Evolutionary conservation across 1,139 yeast genomes (phyloP).

Genomic region (Barnettozyma hawaiiensis): DNA sequence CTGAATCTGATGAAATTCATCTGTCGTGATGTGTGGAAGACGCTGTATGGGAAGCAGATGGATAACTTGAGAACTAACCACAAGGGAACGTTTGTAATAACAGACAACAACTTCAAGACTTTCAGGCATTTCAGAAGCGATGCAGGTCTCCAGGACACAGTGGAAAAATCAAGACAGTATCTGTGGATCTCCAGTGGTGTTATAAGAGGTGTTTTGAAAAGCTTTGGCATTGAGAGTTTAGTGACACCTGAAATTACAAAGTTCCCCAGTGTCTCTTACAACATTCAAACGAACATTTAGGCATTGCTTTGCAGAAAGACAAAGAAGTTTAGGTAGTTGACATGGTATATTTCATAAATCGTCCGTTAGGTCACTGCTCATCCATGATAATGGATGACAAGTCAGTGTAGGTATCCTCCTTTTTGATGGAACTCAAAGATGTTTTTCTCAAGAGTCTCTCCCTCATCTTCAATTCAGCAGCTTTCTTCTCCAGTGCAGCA

Average conservation of each 20-base stretch:
- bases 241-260: slow-evolving; percentile 64
- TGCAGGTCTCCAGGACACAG: slow-evolving; percentile 42
- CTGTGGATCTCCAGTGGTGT: slow-evolving; percentile 82
- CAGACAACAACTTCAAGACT: slow-evolving; percentile 58
- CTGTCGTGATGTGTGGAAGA: slow-evolving; percentile 87
- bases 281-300: slow-evolving; percentile 50
- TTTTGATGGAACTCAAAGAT: slow-evolving; percentile 30
- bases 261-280: slow-evolving; percentile 66
- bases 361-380: slow-evolving; percentile 9
- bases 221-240: slow-evolving; percentile 61
- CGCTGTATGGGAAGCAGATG: slow-evolving; percentile 77
- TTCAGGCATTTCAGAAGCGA: slow-evolving; percentile 52
- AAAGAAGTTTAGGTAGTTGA: no score
- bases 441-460: slow-evolving; percentile 43
- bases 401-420: slow-evolving; percentile 52
- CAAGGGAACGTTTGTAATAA: slow-evolving; percentile 74
- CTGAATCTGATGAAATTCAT: slow-evolving; percentile 85
- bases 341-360: not conserved
- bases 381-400: slow-evolving; percentile 38
- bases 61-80: slow-evolving; percentile 91
- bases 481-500: slow-evolving; percentile 69
- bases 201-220: slow-evolving; percentile 70
- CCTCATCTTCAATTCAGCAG: slow-evolving; percentile 63
- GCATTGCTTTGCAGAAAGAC: no score
- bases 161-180: slow-evolving; percentile 46